A percentile compares a stretch with the other conserved stretches of the same genome.
Evolutionary conservation across 495 filamentous ascomycete species (phyloP).

Genomic region (Penicillium subrubescens): DNA sequence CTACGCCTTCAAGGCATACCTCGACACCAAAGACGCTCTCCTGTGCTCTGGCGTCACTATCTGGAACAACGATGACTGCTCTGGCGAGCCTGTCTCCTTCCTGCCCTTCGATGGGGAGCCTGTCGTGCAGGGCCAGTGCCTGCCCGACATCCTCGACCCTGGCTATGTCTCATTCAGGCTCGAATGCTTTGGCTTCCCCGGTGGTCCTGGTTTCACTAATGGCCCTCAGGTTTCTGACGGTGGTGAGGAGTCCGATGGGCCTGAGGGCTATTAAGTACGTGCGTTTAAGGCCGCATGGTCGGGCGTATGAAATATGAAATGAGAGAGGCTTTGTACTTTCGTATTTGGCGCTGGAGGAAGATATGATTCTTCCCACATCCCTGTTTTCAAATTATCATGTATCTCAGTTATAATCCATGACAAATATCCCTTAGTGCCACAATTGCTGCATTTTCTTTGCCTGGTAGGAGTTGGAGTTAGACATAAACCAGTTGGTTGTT

Average conservation of each 20-base stretch:
- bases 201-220: background rate
- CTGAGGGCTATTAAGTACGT: background rate
- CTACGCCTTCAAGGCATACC: slow-evolving; percentile 24
- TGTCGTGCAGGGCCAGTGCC: slow-evolving; percentile 22
- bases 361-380: background rate
- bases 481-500: background rate
- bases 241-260: background rate
- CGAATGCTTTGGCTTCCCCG: slow-evolving; percentile 15
- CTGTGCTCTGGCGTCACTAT: slow-evolving; percentile 23
- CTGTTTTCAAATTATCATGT: slow-evolving; percentile 17
- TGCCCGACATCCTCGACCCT: slow-evolving; percentile 26
- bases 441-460: background rate
- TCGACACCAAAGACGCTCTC: slow-evolving; percentile 28
- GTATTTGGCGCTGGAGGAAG: background rate
- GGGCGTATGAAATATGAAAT: background rate
- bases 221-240: background rate
- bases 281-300: background rate
- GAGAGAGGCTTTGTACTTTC: background rate
- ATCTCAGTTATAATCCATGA: slow-evolving; percentile 18
- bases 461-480: background rate
- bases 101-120: slow-evolving; percentile 22
- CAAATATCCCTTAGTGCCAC: slow-evolving; percentile 1
- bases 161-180: slow-evolving; percentile 29
- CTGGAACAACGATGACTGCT: slow-evolving; percentile 31
- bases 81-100: slow-evolving; percentile 20